A percentile compares a stretch with the other conserved stretches of the same genome.
Conservation (phyloP, 2,329 filamentous ascomycete species). For the Ophiognomonia clavigignenti-juglandacearum region DNA sequence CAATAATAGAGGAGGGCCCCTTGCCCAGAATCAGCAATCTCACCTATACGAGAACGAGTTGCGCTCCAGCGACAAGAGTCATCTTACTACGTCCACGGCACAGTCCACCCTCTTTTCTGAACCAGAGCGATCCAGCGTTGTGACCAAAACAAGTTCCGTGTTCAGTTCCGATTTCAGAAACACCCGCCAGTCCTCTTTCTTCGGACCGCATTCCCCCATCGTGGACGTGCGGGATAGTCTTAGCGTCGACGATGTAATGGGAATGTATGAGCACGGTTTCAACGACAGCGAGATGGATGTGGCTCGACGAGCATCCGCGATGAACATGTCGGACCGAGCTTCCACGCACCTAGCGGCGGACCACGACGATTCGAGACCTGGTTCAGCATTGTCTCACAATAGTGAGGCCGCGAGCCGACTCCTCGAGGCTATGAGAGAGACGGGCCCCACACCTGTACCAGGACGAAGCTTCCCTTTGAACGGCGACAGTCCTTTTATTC, state of each 20-base stretch:
- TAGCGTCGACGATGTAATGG: conserved; percentile 65
- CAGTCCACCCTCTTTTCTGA: conserved; percentile 46
- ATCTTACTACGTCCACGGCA: conserved; percentile 48
- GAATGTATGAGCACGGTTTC: conserved; percentile 63
- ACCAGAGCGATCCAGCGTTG: conserved; percentile 77
- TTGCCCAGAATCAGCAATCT: conserved; percentile 21
- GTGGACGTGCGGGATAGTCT: conserved; percentile 39
- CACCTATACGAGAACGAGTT: conserved; percentile 48
- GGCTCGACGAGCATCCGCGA: conserved; percentile 21
- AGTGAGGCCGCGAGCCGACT: conserved; percentile 32
- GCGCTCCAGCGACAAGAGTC: conserved; percentile 52
- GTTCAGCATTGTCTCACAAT: conserved; percentile 34
- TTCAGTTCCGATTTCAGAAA: conserved; percentile 32
- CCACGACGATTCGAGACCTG: conserved; percentile 26
- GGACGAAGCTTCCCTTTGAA: conserved; percentile 19
- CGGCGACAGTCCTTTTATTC: conserved; percentile 29
- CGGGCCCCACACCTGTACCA: conserved; percentile 23
- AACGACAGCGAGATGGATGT: conserved; percentile 44
- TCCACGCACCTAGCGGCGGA: conserved; percentile 9
- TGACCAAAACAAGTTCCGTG: conserved; percentile 73
- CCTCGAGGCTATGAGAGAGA: conserved; percentile 35
- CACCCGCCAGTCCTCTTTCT: conserved; percentile 15
- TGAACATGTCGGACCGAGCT: conserved; percentile 11
- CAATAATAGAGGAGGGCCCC: conserved; percentile 13
- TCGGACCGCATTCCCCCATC: conserved; percentile 13